Conservation (phyloP, 2,329 filamentous ascomycete genomes). For the Coleophoma crateriformis region DNA sequence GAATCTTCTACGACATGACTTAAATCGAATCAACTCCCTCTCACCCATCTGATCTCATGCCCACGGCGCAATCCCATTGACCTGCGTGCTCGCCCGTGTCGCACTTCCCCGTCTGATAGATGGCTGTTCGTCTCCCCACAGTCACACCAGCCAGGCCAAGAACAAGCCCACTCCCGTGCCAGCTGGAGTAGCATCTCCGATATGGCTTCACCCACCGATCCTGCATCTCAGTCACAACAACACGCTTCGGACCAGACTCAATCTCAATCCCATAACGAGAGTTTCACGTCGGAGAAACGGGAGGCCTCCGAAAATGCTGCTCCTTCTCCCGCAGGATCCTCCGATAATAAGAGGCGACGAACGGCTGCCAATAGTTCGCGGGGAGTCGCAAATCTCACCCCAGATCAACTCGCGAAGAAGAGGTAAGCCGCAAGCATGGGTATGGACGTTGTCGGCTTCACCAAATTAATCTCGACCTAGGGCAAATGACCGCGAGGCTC, state of each 20-base stretch:
- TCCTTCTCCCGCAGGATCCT: not conserved
- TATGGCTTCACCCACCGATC: not conserved
- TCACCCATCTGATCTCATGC: not conserved
- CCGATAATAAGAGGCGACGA: conserved; percentile 30
- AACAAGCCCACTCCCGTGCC: too few species aligned
- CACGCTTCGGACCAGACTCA: too few species aligned
- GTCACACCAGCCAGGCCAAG: too few species aligned
- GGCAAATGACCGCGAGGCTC: conserved; percentile 86
- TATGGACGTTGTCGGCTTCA: conserved; percentile 15
- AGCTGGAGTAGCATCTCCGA: too few species aligned
- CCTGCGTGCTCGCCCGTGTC: too few species aligned
- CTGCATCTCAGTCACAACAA: too few species aligned
- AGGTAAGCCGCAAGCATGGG: conserved; percentile 30
- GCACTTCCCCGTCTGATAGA: too few species aligned
- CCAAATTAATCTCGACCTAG: not conserved
- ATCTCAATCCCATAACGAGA: too few species aligned
- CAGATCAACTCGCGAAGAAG: conserved; percentile 84
- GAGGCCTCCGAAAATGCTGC: not conserved
- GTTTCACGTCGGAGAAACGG: not conserved
- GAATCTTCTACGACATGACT: not conserved
- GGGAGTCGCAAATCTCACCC: conserved; percentile 79
- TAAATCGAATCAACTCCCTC: not conserved
- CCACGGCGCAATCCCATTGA: not conserved
- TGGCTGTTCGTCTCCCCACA: too few species aligned
- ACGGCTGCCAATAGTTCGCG: conserved; percentile 57